Conservation (phyloP, 2,329 filamentous ascomycete genomes). For the Trichoderma citrinoviride region DNA sequence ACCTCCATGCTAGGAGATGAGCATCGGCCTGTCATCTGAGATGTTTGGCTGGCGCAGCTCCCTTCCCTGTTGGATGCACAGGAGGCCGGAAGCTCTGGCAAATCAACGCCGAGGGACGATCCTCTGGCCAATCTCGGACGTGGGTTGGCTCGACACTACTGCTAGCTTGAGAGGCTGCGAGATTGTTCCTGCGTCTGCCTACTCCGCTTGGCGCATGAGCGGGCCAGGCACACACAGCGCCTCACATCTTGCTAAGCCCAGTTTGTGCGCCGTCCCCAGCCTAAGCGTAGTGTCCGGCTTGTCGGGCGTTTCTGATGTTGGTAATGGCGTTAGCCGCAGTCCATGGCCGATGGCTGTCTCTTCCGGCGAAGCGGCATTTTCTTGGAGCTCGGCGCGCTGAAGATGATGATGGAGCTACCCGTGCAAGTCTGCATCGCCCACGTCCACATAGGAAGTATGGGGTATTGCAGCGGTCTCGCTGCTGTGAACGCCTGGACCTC, state of each 20-base stretch:
- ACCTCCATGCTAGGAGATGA: slow-evolving; percentile 27
- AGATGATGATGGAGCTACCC: background rate
- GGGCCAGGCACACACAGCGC: slow-evolving; percentile 16
- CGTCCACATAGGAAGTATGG: background rate
- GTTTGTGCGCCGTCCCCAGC: slow-evolving; percentile 3
- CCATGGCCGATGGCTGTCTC: background rate
- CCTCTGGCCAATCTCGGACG: slow-evolving; percentile 21
- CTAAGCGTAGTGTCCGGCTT: slow-evolving; percentile 1
- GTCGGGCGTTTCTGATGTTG: slow-evolving; percentile 19
- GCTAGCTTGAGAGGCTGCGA: slow-evolving; percentile 20
- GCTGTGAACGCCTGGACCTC: background rate
- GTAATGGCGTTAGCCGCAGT: slow-evolving; percentile 7
- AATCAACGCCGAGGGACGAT: slow-evolving; percentile 20
- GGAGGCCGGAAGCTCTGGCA: background rate
- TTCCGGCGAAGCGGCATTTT: background rate
- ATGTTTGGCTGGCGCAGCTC: slow-evolving; percentile 1
- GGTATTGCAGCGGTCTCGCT: background rate
- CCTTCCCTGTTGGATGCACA: background rate
- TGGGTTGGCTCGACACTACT: slow-evolving; percentile 24
- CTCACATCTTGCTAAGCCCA: slow-evolving; percentile 11
- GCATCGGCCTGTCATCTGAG: slow-evolving; percentile 21
- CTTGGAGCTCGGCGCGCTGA: background rate
- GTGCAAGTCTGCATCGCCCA: background rate
- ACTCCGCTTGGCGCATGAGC: slow-evolving; percentile 24
- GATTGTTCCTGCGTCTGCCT: slow-evolving; percentile 35